Evolutionary conservation across 306 rosid species (phyloP).

Genomic region (Begonia loranthoides): DNA sequence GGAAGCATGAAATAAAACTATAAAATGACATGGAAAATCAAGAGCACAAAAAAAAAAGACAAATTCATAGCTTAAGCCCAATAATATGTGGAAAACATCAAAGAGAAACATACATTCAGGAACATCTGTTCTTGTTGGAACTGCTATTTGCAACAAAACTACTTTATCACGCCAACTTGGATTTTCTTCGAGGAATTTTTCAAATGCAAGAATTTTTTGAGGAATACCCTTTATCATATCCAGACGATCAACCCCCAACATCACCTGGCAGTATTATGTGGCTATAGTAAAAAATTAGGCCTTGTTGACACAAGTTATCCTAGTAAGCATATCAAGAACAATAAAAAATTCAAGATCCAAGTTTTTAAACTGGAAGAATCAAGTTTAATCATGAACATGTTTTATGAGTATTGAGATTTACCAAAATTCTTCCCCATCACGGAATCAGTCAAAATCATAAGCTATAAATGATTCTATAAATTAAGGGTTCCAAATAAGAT

Average conservation of each 20-base stretch:
- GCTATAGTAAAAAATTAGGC: no score
- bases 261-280: conserved; percentile 46
- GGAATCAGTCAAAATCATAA: no score
- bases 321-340: background rate
- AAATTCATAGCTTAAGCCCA: no score
- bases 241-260: conserved; percentile 93
- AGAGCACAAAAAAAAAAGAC: background rate
- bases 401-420: no score
- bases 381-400: no score
- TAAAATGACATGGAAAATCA: background rate
- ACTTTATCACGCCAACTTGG: conserved; percentile 84
- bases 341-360: no score
- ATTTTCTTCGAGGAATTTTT: conserved; percentile 90
- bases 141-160: conserved; percentile 91
- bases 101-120: conserved; percentile 54
- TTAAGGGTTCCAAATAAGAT: no score
- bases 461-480: no score
- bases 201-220: conserved; percentile 86
- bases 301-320: background rate
- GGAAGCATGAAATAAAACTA: no score
- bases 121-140: conserved; percentile 87
- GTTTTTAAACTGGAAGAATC: no score
- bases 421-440: no score
- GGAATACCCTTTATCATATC: conserved; percentile 99
- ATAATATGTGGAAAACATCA: background rate